These are phyloP conservation scores for Colletotrichum falcatum DNA, from an alignment of 2,329 filamentous ascomycete species.

Conservation along the genomic window DNA sequence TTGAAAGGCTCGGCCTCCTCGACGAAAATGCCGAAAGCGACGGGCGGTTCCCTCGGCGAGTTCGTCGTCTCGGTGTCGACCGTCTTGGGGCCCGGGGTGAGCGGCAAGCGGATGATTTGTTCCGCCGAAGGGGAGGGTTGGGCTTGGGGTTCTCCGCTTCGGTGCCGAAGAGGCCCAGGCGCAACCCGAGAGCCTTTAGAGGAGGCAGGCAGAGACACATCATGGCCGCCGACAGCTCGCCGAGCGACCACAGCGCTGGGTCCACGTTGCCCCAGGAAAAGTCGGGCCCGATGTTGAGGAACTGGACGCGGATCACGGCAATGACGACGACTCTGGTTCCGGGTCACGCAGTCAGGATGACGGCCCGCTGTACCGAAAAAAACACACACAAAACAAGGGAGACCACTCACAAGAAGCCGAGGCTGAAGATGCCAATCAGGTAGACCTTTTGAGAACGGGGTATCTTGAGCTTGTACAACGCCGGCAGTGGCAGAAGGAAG, in stretches of 20 bases:
- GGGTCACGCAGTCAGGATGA: neutral
- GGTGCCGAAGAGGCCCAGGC: constrained; percentile 4
- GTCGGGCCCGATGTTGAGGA: constrained; percentile 38
- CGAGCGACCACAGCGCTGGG: constrained; percentile 44
- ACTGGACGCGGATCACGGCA: constrained; percentile 44
- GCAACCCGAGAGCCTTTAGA: constrained; percentile 32
- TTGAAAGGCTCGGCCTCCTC: neutral
- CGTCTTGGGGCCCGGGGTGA: neutral
- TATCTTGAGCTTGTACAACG: constrained; percentile 44
- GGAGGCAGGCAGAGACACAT: constrained; percentile 44
- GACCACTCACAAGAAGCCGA: constrained; percentile 46
- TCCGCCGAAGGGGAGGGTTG: neutral
- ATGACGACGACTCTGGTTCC: constrained; percentile 43
- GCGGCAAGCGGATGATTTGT: neutral
- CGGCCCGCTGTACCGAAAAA: neutral
- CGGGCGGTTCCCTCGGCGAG: constrained; percentile 11
- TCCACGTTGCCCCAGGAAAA: constrained; percentile 43
- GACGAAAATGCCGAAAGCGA: constrained; percentile 8
- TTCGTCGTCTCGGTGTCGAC: neutral
- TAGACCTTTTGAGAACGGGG: constrained; percentile 43
- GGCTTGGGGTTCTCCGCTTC: neutral
- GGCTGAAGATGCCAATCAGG: constrained; percentile 46
- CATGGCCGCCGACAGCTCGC: constrained; percentile 43
- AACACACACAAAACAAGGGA: too few species aligned
- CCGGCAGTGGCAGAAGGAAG: constrained; percentile 46